phyloP scores from a whole-genome alignment of 2,329 filamentous ascomycete genomes.

The Exophiala sideris region DNA sequence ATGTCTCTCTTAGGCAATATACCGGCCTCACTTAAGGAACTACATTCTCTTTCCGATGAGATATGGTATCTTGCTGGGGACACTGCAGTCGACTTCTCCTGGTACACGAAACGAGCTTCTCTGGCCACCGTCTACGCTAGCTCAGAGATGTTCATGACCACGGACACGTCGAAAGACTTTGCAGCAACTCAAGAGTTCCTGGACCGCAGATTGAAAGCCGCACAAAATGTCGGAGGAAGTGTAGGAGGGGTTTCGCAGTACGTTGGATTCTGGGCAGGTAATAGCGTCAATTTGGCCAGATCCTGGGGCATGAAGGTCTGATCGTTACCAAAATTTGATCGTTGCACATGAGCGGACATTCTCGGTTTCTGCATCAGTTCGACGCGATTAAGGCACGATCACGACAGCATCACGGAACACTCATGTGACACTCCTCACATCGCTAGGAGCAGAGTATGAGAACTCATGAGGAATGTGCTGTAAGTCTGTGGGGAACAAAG shows the following conservation, averaged over 20 bases:
- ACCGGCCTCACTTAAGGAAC: constrained; percentile 70
- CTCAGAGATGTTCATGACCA: constrained; percentile 91
- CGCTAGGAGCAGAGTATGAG: too few species aligned
- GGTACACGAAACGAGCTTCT: constrained; percentile 73
- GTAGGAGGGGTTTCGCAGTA: constrained; percentile 68
- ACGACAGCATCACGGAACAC: too few species aligned
- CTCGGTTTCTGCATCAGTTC: too few species aligned
- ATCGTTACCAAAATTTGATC: background rate
- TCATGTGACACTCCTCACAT: too few species aligned
- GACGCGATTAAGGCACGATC: too few species aligned
- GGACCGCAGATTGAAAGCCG: constrained; percentile 69
- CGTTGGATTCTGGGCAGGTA: constrained; percentile 75
- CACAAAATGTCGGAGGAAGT: constrained; percentile 59
- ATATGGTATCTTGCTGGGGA: constrained; percentile 88
- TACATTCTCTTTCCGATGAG: constrained; percentile 81
- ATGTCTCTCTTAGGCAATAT: constrained; percentile 84
- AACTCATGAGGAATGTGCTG: too few species aligned
- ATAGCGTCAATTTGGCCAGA: constrained; percentile 75
- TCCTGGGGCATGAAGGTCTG: constrained; percentile 83
- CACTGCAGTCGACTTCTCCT: constrained; percentile 73
- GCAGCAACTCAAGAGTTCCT: constrained; percentile 76
- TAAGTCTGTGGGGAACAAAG: too few species aligned
- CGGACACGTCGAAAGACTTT: constrained; percentile 71
- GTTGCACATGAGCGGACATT: too few species aligned
- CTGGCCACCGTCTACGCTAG: constrained; percentile 68